Base-by-base conservation (phyloP, 164 flowering plant species). In the Buxus sempervirens region DNA sequence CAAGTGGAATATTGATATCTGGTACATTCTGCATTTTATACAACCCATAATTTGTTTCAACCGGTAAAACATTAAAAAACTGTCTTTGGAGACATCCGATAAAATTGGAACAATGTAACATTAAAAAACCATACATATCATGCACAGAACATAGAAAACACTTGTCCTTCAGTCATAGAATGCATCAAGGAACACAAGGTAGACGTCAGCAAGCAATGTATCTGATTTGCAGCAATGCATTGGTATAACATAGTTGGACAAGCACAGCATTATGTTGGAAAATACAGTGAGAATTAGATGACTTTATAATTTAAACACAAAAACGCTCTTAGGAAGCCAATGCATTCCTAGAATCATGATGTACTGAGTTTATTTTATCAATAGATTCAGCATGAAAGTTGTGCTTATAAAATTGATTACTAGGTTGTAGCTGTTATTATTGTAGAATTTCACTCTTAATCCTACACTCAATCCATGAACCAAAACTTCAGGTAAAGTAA, bases 1-100 rank as follows among this genome's bases (percentile, higher is more conserved):
- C 53, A 21, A 63, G 68, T 27, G 83, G 78, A 70, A 67, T 62
- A 54, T 76, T 64, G 20, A 60, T 58, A 72, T 81, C 85, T 75
- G 73, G 79, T 73, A 82, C 60, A 69, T 77, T 83, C 96, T 88
- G 82, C 76, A 81, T 60, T 65, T 51, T 23, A 25, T 24, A 53
- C 54, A 64, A 19, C 63, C 60, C 21, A 60, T 10, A 63, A 18
- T 22, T 56, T 27, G 32, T 28, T 58, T 57, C 19, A 64, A 64
- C 51, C 24, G 25, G n/a, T 41, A 57, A 45, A 2, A 38, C 6
- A 7, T 12, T 24, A 12, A 14, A 15, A 25, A 56, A 24, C 2
- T 16, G n/a, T n/a, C n/a, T n/a, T n/a, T n/a, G n/a, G n/a, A n/a
- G n/a, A n/a, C n/a, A n/a, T n/a, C n/a, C n/a, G n/a, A n/a, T n/a